Conservation (phyloP, 2,329 filamentous ascomycete genomes). For the Diplodia mutila region DNA sequence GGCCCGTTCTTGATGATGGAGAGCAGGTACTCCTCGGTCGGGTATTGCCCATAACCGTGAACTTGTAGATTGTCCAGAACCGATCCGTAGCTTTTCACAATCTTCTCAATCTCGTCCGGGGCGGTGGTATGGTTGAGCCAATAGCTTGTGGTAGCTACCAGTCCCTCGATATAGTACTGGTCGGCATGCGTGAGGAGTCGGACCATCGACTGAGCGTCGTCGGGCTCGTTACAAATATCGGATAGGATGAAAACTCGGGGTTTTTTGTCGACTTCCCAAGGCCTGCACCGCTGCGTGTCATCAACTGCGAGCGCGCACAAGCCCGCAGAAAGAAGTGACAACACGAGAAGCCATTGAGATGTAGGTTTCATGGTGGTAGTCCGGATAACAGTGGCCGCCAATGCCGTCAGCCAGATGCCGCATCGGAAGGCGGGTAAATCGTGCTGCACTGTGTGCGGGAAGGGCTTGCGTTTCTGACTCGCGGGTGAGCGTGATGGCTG, state of each 20-base stretch:
- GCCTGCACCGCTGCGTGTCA: conserved; percentile 20
- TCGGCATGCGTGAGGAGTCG: conserved; percentile 45
- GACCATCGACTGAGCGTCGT: conserved; percentile 44
- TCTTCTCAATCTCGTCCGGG: conserved; percentile 42
- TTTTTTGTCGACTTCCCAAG: conserved; percentile 39
- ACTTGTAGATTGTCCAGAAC: conserved; percentile 54
- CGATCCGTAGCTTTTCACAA: conserved; percentile 40
- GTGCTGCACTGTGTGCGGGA: neutral
- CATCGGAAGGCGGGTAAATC: neutral
- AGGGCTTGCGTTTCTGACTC: neutral
- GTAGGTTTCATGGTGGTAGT: neutral
- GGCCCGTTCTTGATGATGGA: conserved; percentile 46
- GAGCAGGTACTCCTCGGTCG: conserved; percentile 42
- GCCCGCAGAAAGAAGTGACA: neutral
- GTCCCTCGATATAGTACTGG: conserved; percentile 44
- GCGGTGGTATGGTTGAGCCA: conserved; percentile 45
- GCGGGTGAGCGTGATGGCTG: neutral
- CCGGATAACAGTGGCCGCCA: neutral
- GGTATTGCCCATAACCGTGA: conserved; percentile 50
- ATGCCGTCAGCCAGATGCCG: neutral
- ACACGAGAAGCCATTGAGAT: neutral
- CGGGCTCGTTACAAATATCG: conserved; percentile 47
- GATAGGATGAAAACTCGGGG: conserved; percentile 47
- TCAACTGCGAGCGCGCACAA: neutral
- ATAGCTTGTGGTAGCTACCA: conserved; percentile 46